Percentiles rank a stretch among this genome's conserved stretches.
phyloP scores from a whole-genome alignment of 129 eudicot genomes.

The Arctium lappa region DNA sequence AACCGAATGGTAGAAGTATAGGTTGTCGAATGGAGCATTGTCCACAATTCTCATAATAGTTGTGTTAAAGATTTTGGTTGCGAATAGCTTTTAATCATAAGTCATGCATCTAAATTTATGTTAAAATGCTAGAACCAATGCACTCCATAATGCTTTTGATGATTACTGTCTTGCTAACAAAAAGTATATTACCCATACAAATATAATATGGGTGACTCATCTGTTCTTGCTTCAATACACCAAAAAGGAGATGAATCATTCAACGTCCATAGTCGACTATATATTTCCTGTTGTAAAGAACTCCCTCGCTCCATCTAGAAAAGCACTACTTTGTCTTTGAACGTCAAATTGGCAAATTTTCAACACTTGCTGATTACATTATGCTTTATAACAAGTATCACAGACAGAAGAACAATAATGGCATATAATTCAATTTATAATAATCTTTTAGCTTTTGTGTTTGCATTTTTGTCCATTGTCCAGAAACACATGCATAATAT shows the following conservation, averaged over 20 bases:
- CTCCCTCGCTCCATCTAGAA: too few relatives aligned
- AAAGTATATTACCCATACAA: neutral
- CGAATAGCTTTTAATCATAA: neutral
- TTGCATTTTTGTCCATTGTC: too few relatives aligned
- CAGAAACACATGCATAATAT: too few relatives aligned
- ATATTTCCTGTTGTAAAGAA: too few relatives aligned
- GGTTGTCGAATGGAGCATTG: neutral
- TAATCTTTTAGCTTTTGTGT: too few relatives aligned
- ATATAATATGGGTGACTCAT: neutral
- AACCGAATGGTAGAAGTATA: neutral
- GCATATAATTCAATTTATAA: neutral
- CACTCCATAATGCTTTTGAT: too few relatives aligned
- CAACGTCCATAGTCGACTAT: too few relatives aligned
- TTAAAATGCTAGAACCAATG: too few relatives aligned
- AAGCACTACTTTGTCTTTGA: too few relatives aligned
- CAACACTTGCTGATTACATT: neutral
- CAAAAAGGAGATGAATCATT: neutral
- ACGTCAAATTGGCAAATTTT: neutral
- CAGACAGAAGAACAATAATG: neutral
- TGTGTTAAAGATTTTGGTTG: neutral
- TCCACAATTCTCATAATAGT: neutral
- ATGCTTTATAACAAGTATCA: slow-evolving; percentile 10
- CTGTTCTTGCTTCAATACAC: neutral
- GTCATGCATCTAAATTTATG: neutral
- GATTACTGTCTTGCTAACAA: neutral